Conservation (phyloP, 306 rosid species). For the Trifolium dubium region DNA sequence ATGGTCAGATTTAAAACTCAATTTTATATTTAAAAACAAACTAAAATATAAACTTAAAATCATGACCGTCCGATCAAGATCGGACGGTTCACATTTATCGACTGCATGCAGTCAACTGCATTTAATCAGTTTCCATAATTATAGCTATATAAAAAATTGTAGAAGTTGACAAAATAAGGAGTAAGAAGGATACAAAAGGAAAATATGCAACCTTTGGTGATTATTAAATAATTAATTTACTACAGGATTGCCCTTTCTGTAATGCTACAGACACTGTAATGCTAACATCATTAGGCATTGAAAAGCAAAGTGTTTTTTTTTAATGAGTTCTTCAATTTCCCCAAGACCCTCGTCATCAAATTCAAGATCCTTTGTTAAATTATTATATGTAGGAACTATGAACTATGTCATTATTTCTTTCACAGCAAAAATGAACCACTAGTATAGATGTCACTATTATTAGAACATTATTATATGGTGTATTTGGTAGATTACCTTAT, state of each 20-base stretch:
- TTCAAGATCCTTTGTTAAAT: neutral
- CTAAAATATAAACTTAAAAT: too few relatives aligned
- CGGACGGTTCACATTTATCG: too few relatives aligned
- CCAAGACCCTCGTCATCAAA: neutral
- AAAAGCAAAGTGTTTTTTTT: conserved; percentile 3
- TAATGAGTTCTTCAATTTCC: neutral
- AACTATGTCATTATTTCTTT: too few relatives aligned
- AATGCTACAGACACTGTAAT: conserved; percentile 15
- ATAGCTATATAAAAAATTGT: neutral
- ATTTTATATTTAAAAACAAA: too few relatives aligned
- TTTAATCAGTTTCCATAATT: too few relatives aligned
- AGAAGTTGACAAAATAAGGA: conserved; percentile 15
- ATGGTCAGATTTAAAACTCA: too few relatives aligned
- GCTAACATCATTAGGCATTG: too few relatives aligned
- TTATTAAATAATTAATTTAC: conserved; percentile 36
- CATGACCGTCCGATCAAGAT: too few relatives aligned
- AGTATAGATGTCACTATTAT: too few relatives aligned
- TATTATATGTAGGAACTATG: neutral
- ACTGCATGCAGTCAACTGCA: too few relatives aligned
- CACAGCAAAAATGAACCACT: too few relatives aligned
- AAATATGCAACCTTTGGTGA: conserved; percentile 40
- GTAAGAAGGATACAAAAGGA: conserved; percentile 12
- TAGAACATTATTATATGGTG: neutral
- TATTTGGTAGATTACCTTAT: neutral
- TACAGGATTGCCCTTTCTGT: conserved; percentile 15